Percentiles rank a stretch among this genome's conserved stretches.
These are phyloP conservation scores for Fraxinus albicans DNA, from an alignment of 305 asterid species.

Conservation along the genomic window DNA sequence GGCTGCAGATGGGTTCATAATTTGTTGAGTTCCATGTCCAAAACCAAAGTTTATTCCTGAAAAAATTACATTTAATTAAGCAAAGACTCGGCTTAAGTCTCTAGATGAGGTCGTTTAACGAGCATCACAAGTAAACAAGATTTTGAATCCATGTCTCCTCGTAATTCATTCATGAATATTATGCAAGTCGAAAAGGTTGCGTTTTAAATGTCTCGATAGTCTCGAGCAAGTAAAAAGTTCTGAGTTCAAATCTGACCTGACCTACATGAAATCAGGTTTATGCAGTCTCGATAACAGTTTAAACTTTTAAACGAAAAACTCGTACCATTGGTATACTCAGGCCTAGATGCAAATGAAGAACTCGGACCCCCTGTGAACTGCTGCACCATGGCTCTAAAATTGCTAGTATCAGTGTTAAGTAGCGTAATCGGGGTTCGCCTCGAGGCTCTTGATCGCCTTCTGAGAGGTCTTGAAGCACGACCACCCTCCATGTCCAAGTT, in stretches of 20 bases:
- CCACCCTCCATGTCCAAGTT: constrained; percentile 11
- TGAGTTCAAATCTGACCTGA: not conserved
- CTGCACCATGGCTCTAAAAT: constrained; percentile 44
- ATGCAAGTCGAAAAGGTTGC: not conserved
- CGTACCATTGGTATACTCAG: not conserved
- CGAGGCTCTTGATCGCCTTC: constrained; percentile 36
- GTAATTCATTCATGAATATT: not conserved
- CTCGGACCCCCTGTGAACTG: constrained; percentile 37
- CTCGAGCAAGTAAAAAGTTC: not conserved
- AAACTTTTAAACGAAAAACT: not conserved
- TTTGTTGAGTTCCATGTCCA: not conserved
- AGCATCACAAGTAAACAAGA: not conserved
- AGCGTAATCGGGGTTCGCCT: constrained; percentile 32
- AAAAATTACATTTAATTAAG: not conserved
- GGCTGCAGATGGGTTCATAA: constrained; percentile 4
- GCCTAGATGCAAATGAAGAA: not conserved
- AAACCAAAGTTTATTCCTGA: not conserved
- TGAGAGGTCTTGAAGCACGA: constrained; percentile 24
- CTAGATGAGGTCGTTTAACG: not conserved
- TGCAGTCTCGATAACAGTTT: not conserved
- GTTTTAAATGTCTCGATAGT: not conserved
- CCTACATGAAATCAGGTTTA: not conserved
- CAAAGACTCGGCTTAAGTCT: not conserved
- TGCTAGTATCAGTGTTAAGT: constrained; percentile 29
- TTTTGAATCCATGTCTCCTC: not conserved